These are phyloP conservation scores for Punica granatum DNA, from an alignment of 345 rosid species.

Conservation along the genomic window DNA sequence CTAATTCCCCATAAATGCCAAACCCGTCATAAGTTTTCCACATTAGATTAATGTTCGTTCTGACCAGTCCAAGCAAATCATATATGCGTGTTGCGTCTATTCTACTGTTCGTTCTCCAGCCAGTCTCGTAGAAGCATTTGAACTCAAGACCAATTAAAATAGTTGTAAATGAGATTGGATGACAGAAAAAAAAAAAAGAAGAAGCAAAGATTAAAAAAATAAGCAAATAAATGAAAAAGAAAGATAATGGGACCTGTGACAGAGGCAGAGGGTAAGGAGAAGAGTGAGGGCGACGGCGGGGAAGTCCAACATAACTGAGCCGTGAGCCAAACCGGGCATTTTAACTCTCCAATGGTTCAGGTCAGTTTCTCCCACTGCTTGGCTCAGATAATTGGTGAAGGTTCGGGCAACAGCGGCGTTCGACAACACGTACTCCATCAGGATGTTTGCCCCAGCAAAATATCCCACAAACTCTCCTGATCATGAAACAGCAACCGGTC, in stretches of 20 bases:
- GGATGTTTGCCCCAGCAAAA: slow-evolving; percentile 82
- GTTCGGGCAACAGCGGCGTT: slow-evolving; percentile 91
- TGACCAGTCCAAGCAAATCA: no score
- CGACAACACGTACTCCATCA: slow-evolving; percentile 89
- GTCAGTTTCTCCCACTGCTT: slow-evolving; percentile 49
- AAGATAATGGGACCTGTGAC: slow-evolving; percentile 47
- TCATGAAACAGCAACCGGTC: not conserved
- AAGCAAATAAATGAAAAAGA: no score
- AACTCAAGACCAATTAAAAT: no score
- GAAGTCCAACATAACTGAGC: slow-evolving; percentile 77
- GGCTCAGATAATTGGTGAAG: slow-evolving; percentile 72
- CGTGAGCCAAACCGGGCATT: slow-evolving; percentile 47
- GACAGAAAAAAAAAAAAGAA: no score
- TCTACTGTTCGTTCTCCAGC: no score
- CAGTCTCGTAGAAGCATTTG: no score
- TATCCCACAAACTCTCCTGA: slow-evolving; percentile 85
- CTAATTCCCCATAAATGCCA: no score
- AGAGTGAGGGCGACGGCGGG: slow-evolving; percentile 76
- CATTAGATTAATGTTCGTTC: no score
- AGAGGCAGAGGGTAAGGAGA: slow-evolving; percentile 75
- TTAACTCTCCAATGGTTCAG: slow-evolving; percentile 63
- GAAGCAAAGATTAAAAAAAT: no score
- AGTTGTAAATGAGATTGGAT: no score
- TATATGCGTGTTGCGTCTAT: no score
- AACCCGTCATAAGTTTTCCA: no score